Evolutionary conservation across 2,329 filamentous ascomycete species (phyloP).

Genomic region (Fusarium haematococcum): DNA sequence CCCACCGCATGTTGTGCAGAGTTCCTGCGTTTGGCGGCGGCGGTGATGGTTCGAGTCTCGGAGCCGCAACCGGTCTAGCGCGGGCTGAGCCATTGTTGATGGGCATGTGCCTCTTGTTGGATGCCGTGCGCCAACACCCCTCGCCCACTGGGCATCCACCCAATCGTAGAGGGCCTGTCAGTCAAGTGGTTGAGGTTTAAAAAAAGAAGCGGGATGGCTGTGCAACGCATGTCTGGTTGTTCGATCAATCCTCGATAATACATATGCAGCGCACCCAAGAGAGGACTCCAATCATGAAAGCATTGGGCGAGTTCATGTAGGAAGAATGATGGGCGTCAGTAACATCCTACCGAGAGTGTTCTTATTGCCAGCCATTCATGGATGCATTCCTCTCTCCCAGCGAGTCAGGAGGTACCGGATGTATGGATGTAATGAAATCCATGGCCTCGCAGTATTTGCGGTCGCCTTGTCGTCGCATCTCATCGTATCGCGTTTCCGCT

Average conservation of each 20-base stretch:
- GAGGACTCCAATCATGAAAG: background rate
- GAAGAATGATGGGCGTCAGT: background rate
- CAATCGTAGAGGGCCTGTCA: slow-evolving; percentile 20
- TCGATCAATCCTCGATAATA: background rate
- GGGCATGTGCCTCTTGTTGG: slow-evolving; percentile 36
- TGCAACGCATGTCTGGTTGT: slow-evolving; percentile 32
- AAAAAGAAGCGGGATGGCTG: slow-evolving; percentile 47
- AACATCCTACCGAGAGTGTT: background rate
- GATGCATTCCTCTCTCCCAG: background rate
- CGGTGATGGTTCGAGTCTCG: slow-evolving; percentile 33
- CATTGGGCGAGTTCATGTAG: background rate
- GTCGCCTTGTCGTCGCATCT: background rate
- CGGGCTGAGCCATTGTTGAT: slow-evolving; percentile 36
- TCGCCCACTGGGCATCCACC: background rate
- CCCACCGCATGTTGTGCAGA: slow-evolving; percentile 38
- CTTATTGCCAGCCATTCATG: background rate
- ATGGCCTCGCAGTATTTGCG: background rate
- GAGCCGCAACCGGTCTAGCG: slow-evolving; percentile 36
- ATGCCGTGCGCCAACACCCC: slow-evolving; percentile 23
- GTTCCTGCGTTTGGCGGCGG: slow-evolving; percentile 40
- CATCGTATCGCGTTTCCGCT: background rate
- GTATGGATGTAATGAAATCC: slow-evolving; percentile 1
- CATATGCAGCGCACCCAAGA: background rate
- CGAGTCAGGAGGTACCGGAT: background rate
- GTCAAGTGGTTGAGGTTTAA: slow-evolving; percentile 31